Evolutionary conservation across 2,329 filamentous ascomycete genomes (phyloP), one percentile per base, ranked within the genome.

Genomic region (Aspergillus proliferans): DNA sequence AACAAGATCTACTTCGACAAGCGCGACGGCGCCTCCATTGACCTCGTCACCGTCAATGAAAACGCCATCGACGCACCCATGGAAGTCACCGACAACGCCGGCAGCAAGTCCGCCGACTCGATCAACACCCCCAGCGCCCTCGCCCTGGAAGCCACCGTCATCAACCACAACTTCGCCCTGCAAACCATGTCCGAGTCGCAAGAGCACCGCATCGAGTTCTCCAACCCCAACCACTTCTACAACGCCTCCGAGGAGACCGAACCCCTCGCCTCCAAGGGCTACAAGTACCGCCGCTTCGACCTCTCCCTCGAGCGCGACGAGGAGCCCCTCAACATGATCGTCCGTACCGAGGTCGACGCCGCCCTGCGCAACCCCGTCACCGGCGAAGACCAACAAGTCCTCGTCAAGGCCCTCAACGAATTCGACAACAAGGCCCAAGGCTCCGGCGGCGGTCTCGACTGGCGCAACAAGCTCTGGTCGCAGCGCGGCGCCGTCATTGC

Each of bases 1-100:
- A 88, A 91, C 83, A 96, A 96, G 82, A 84, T 98, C 72, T 98
- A 90, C 83, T 84, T 98, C 58, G 93, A 98, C 81, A 98, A 98
- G 84, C 88, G 93, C 58, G 91, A 96, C 53, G 92, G 91, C 64
- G 90, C 91, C 51, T 88, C 87, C 50, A 83, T 98, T 46, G 93
- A 98, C 74, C 89, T 97, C 83, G 91, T 97, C 53, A 96, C 92
- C 1, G 93, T 98, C 71, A 98, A 98, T 74, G 93, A 98, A 78
- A 98, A 98, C 73, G 93, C 93, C 8, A 87, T 87, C 53, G 93
- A 98, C 71, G 89, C 92, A 22, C 93, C 93, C 34, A 81, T 97
- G 47, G 93, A 98, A 70, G 83, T 87, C 24, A 85, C 88, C 49
- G 92, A 97, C 65, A 60, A 68, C 45, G 65, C 70, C 15, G 67